These are phyloP conservation scores for Baeospora myosura DNA, from an alignment of 1,284 basidiomycete genomes.

Conservation along the genomic window DNA sequence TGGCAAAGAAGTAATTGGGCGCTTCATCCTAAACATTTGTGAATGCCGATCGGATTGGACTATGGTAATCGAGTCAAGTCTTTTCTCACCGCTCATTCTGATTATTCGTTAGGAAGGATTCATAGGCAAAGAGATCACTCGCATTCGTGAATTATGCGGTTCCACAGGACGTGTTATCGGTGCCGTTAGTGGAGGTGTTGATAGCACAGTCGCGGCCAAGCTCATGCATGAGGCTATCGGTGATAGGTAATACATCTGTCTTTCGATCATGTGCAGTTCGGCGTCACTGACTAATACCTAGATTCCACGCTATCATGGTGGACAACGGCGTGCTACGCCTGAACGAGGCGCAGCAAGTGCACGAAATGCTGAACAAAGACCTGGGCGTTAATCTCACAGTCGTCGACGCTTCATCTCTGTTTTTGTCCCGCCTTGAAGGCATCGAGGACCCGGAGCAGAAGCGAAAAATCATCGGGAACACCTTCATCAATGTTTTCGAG, in stretches of 20 bases:
- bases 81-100: conserved; percentile 5
- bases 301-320: conserved; percentile 99
- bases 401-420: conserved; percentile 91
- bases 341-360: conserved; percentile 90
- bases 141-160: conserved; percentile 94
- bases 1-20: conserved; percentile 87
- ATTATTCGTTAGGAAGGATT: conserved; percentile 73
- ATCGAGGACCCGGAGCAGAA: conserved; percentile 97
- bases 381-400: conserved; percentile 96
- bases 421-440: conserved; percentile 83
- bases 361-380: conserved; percentile 90
- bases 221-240: conserved; percentile 99
- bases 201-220: conserved; percentile 97
- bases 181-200: conserved; percentile 96
- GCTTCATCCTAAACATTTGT: conserved; percentile 86
- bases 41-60: conserved; percentile 85
- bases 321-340: conserved; percentile 96
- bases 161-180: conserved; percentile 94
- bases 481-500: conserved; percentile 98
- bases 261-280: conserved; percentile 2
- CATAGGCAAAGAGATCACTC: conserved; percentile 93
- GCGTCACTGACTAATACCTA: conserved; percentile 21
- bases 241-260: conserved; percentile 62
- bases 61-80: conserved; percentile 63
- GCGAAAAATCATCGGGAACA: conserved; percentile 98